These are phyloP conservation scores for Geotrichum phurueaensis DNA, from an alignment of 1,139 yeast genomes.

Conservation along the genomic window DNA sequence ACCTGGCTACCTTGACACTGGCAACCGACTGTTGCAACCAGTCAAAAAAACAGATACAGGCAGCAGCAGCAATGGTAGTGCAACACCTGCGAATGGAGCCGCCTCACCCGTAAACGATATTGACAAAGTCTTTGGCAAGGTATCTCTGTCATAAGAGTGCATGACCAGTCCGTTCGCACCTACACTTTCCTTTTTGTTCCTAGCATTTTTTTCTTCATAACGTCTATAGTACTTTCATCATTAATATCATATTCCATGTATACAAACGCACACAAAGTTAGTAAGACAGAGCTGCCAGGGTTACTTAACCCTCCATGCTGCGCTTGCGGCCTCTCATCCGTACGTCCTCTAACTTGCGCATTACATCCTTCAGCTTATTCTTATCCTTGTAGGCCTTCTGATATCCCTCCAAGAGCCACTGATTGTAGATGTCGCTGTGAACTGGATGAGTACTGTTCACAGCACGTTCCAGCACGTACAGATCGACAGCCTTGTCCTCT, in stretches of 20 bases:
- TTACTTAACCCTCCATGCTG: slow-evolving; percentile 71
- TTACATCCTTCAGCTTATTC: slow-evolving; percentile 46
- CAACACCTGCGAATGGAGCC: neutral
- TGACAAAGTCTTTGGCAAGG: slow-evolving; percentile 18
- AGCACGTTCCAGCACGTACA: slow-evolving; percentile 91
- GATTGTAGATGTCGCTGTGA: slow-evolving; percentile 55
- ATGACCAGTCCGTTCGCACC: neutral
- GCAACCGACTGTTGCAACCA: slow-evolving; percentile 30
- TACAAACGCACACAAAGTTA: neutral
- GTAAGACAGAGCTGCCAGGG: neutral
- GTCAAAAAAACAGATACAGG: slow-evolving; percentile 12
- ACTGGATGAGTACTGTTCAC: slow-evolving; percentile 83
- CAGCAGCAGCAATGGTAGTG: slow-evolving; percentile 2
- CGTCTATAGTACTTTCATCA: neutral
- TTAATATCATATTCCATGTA: neutral
- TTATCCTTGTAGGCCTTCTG: slow-evolving; percentile 23
- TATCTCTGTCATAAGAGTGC: slow-evolving; percentile 6
- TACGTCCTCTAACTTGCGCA: slow-evolving; percentile 70
- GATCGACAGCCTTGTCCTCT: slow-evolving; percentile 94
- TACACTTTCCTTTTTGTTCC: neutral
- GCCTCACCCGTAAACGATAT: slow-evolving; percentile 12
- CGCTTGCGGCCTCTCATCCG: slow-evolving; percentile 90
- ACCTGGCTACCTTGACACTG: slow-evolving; percentile 41
- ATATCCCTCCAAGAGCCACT: slow-evolving; percentile 75
- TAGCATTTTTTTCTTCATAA: neutral